Conservation (phyloP, 108 stramenopile genomes). For the Cyclotella kingstonii region DNA sequence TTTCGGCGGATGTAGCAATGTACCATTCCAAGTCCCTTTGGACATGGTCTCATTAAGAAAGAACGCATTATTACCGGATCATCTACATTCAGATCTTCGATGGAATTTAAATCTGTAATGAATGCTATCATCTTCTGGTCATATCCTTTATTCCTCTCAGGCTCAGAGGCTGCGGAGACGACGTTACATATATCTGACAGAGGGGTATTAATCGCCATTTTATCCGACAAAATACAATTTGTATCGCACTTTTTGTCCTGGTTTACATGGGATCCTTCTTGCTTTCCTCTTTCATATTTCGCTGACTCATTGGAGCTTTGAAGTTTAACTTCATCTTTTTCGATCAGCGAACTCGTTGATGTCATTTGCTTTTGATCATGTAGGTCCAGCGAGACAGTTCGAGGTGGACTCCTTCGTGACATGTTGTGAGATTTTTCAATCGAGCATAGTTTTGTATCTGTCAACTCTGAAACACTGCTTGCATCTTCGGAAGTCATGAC, state of each 20-base stretch:
- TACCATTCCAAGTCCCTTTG: constrained; percentile 62
- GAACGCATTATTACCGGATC: constrained; percentile 37
- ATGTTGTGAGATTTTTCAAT: background rate
- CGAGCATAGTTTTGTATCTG: constrained; percentile 1
- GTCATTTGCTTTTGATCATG: background rate
- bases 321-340: background rate
- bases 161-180: background rate
- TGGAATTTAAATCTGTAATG: constrained; percentile 22
- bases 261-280: constrained; percentile 17
- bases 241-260: background rate
- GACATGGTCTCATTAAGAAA: constrained; percentile 73
- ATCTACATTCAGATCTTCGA: constrained; percentile 36
- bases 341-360: constrained; percentile 5
- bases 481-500: background rate
- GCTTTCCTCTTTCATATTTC: background rate
- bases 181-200: background rate
- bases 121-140: constrained; percentile 10
- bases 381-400: constrained; percentile 6
- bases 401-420: background rate
- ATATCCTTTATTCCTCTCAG: constrained; percentile 12
- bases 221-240: background rate
- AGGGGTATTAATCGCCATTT: background rate
- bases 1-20: constrained; percentile 84
- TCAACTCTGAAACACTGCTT: constrained; percentile 1
- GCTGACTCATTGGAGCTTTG: background rate